Conservation (phyloP, 345 rosid species). For the Clausena lansium region DNA sequence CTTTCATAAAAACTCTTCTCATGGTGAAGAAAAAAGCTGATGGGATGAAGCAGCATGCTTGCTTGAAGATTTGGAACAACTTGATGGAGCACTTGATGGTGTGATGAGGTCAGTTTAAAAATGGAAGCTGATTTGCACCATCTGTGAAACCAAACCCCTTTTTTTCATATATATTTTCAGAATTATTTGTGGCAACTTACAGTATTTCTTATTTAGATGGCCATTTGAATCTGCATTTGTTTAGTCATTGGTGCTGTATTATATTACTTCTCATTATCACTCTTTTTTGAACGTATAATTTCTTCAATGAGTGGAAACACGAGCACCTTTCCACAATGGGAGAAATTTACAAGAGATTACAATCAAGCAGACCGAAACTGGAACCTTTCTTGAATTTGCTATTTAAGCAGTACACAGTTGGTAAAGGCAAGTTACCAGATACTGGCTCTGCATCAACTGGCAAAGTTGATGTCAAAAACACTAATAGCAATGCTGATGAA, state of each 20-base stretch:
- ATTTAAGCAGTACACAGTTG: neutral
- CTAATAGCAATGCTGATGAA: constrained; percentile 6
- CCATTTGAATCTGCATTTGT: constrained; percentile 1
- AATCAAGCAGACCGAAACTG: constrained; percentile 13
- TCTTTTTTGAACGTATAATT: too few relatives aligned
- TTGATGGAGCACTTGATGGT: constrained; percentile 1
- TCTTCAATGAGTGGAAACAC: constrained; percentile 14
- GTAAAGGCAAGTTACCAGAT: neutral
- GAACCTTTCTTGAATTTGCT: constrained; percentile 15
- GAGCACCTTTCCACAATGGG: constrained; percentile 5
- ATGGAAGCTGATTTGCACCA: neutral
- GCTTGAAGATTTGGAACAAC: neutral
- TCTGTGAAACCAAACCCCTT: neutral
- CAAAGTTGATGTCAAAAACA: neutral
- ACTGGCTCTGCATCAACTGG: neutral
- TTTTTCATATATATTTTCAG: too few relatives aligned
- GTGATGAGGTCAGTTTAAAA: neutral
- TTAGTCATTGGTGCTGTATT: too few relatives aligned
- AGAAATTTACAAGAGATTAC: constrained; percentile 22
- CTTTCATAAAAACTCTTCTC: neutral
- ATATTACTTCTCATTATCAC: too few relatives aligned
- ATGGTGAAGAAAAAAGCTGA: neutral
- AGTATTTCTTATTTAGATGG: too few relatives aligned
- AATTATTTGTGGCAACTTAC: neutral
- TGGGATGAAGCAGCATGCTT: neutral